Conservation (phyloP, 495 filamentous ascomycete genomes). For the Lophium mytilinum region DNA sequence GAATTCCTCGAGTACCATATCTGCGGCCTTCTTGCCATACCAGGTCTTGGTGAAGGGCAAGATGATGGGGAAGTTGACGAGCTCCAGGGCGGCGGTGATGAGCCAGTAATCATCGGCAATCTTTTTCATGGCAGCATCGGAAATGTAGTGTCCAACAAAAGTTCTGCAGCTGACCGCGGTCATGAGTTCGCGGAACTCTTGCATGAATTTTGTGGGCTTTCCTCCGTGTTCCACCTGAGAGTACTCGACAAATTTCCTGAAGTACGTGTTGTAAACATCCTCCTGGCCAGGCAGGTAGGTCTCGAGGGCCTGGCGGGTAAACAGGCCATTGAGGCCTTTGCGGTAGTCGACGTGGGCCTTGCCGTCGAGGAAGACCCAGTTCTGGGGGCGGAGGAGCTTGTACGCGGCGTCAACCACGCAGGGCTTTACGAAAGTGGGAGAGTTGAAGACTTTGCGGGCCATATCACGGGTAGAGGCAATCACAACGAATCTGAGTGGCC, state of each 20-base stretch:
- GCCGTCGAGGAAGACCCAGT: conserved; percentile 98
- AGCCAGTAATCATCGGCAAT: conserved; percentile 95
- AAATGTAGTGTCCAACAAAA: conserved; percentile 93
- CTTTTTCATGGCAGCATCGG: conserved; percentile 82
- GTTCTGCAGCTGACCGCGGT: conserved; percentile 90
- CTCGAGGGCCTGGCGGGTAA: conserved; percentile 83
- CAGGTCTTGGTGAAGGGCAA: conserved; percentile 91
- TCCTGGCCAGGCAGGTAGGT: conserved; percentile 87
- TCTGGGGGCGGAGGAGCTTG: conserved; percentile 84
- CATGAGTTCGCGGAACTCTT: conserved; percentile 89
- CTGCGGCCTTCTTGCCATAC: conserved; percentile 93
- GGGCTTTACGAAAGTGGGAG: conserved; percentile 83
- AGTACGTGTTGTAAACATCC: conserved; percentile 83
- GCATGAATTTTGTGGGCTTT: conserved; percentile 80
- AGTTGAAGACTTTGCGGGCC: conserved; percentile 96
- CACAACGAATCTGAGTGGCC: conserved; percentile 71
- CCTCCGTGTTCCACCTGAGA: conserved; percentile 57
- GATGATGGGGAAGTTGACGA: conserved; percentile 98
- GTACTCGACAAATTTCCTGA: conserved; percentile 64
- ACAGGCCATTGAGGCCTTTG: conserved; percentile 90
- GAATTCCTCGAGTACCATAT: conserved; percentile 87
- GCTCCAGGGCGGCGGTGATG: conserved; percentile 89
- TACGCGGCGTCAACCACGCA: conserved; percentile 93
- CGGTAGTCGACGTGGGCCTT: conserved; percentile 93
- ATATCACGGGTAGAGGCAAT: conserved; percentile 94